Conservation (phyloP, 2,329 filamentous ascomycete genomes). For the Fusarium sp. region DNA sequence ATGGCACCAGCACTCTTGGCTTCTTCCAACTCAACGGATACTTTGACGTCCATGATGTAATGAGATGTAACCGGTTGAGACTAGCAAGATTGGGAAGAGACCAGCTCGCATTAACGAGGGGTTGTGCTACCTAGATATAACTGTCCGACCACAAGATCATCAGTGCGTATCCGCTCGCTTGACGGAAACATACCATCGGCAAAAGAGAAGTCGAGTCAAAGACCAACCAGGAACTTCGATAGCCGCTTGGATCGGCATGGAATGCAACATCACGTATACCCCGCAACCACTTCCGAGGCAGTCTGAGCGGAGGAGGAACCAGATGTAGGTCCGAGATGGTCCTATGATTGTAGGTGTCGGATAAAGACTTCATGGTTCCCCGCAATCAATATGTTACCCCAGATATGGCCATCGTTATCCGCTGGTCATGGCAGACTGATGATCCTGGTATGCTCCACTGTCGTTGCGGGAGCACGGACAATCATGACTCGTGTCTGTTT, state of each 20-base stretch:
- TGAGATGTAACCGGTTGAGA: neutral
- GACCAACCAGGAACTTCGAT: neutral
- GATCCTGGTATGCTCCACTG: neutral
- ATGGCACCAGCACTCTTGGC: neutral
- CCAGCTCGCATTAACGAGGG: neutral
- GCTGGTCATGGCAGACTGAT: neutral
- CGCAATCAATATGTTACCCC: neutral
- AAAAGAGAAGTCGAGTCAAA: neutral
- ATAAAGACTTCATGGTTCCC: neutral
- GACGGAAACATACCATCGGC: neutral
- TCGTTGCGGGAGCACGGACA: neutral
- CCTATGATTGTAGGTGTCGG: neutral
- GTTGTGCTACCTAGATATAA: neutral
- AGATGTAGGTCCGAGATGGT: neutral
- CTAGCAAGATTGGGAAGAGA: neutral
- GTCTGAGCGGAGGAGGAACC: neutral
- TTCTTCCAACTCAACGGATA: conserved; percentile 31
- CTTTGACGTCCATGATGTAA: conserved; percentile 21
- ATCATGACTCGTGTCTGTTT: neutral
- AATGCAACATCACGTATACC: neutral
- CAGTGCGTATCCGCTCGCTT: neutral
- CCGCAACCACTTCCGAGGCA: neutral
- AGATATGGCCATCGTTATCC: neutral
- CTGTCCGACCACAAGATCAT: neutral
- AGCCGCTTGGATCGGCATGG: neutral